Base-by-base conservation (phyloP, 768 basidiomycete genomes). In the Agaricus subrufescens region DNA sequence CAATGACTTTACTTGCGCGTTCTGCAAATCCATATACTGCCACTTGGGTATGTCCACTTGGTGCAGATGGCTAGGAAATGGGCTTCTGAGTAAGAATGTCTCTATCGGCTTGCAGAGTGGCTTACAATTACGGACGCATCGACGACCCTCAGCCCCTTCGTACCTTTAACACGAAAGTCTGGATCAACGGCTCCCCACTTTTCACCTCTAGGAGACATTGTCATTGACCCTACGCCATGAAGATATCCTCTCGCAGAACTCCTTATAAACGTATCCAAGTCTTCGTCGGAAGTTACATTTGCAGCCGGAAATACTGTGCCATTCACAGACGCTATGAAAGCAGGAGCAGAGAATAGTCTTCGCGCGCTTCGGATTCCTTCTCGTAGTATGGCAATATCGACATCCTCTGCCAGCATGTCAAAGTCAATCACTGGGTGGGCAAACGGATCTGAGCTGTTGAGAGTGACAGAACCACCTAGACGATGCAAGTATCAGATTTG, bases 121-220 rank as follows among this genome's bases (percentile, higher is more conserved):
- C 71, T 60, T 53, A 72, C 73, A 42, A 69, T 50, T 50, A 67
- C 67, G 25, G 72, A 73, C 3, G 69, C 69, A 61, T 77, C 73
- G 7, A 77, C 71, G 19, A 77, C 59, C 4, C 75, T 63, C 50
- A 77, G 50, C 7, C 71, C 73, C 3, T 34, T 48, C 0, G 64
- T 63, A 0, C 69, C 69, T 56, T 76, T 75, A 2, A 77, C 71
- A 23, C 52, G 54, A 48, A 77, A 60, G 49, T 74, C 65, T 3
- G 73, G 67, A 60, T 75, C 68, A 1, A 75, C 69, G 7, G 74
- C 75, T 2, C 74, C 75, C 23, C 48, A 61, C 2, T 58, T 48
- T 0, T 69, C 64, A n/a, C 56, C 54, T 38, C 54, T 47, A 0
- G 66, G 56, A 1, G 70, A 70, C 69, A 75, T 72, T 15, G 56